phyloP scores from a whole-genome alignment of 495 filamentous ascomycete genomes.

The Lasiosphaeria ovina region DNA sequence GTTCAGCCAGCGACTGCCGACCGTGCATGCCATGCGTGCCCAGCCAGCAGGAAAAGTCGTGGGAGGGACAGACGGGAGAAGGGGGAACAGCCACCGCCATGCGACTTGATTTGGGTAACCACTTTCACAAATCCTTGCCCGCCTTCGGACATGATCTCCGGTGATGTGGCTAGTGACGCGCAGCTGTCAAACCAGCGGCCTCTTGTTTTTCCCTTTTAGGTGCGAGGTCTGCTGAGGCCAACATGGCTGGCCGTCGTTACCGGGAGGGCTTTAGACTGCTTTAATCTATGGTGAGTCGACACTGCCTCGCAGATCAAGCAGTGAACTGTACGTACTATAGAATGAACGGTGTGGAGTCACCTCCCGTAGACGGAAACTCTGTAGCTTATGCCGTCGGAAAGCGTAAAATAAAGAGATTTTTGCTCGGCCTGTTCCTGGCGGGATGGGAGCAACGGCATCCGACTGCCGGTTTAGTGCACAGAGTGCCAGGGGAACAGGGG shows the following conservation, averaged over 20 bases:
- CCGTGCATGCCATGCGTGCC: not conserved
- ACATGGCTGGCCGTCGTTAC: too few relatives aligned
- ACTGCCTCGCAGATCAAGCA: too few relatives aligned
- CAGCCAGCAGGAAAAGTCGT: too few relatives aligned
- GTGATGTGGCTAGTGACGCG: not conserved
- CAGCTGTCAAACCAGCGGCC: not conserved
- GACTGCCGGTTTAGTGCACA: not conserved
- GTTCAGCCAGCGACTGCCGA: slow-evolving; percentile 3
- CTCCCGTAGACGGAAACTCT: not conserved
- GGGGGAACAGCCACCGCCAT: not conserved
- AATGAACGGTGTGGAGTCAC: not conserved
- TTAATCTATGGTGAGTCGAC: too few relatives aligned
- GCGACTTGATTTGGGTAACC: not conserved
- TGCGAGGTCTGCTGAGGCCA: not conserved
- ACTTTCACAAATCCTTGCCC: not conserved
- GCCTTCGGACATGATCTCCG: not conserved
- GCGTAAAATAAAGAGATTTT: not conserved
- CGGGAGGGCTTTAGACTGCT: too few relatives aligned
- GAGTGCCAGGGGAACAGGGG: not conserved
- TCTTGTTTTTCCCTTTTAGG: not conserved
- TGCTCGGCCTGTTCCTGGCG: not conserved
- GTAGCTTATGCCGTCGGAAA: not conserved
- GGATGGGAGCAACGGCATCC: not conserved
- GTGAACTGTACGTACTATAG: not conserved
- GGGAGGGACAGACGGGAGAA: not conserved